These are phyloP conservation scores for Exophiala sp. DNA, from an alignment of 2,329 filamentous ascomycete genomes.

Conservation along the genomic window DNA sequence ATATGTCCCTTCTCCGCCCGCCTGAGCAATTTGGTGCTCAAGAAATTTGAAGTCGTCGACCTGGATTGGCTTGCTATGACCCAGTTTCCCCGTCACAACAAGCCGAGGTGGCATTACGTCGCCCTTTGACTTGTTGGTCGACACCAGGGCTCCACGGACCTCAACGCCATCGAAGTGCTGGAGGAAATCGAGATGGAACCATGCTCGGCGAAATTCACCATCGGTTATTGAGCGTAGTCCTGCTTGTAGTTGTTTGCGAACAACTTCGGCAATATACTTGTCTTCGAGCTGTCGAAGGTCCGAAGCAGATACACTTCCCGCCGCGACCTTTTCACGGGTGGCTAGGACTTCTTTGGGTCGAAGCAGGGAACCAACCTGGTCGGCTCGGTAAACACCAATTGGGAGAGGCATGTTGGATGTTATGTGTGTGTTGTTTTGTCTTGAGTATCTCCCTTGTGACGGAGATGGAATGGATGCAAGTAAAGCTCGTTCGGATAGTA, in stretches of 20 bases:
- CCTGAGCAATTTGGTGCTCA: slow-evolving; percentile 43
- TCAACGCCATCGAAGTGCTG: slow-evolving; percentile 54
- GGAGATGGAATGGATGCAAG: too few species aligned
- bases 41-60: slow-evolving; percentile 57
- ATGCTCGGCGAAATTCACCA: slow-evolving; percentile 56
- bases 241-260: slow-evolving; percentile 47
- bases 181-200: slow-evolving; percentile 59
- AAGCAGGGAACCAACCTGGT: slow-evolving; percentile 57
- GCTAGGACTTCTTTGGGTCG: slow-evolving; percentile 50
- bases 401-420: slow-evolving; percentile 23
- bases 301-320: slow-evolving; percentile 40
- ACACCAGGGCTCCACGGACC: slow-evolving; percentile 44
- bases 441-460: not conserved
- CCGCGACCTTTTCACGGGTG: slow-evolving; percentile 48
- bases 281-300: slow-evolving; percentile 53
- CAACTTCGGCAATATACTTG: slow-evolving; percentile 48
- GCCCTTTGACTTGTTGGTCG: slow-evolving; percentile 26
- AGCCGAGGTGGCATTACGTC: slow-evolving; percentile 51
- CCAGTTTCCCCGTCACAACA: slow-evolving; percentile 54
- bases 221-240: slow-evolving; percentile 53
- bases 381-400: slow-evolving; percentile 43
- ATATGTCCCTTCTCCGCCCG: slow-evolving; percentile 3
- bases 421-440: not conserved
- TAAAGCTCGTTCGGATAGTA: too few species aligned
- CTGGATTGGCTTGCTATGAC: slow-evolving; percentile 53